Conservation (phyloP, 1,284 basidiomycete genomes). For the Ceratobasidium sp. region DNA sequence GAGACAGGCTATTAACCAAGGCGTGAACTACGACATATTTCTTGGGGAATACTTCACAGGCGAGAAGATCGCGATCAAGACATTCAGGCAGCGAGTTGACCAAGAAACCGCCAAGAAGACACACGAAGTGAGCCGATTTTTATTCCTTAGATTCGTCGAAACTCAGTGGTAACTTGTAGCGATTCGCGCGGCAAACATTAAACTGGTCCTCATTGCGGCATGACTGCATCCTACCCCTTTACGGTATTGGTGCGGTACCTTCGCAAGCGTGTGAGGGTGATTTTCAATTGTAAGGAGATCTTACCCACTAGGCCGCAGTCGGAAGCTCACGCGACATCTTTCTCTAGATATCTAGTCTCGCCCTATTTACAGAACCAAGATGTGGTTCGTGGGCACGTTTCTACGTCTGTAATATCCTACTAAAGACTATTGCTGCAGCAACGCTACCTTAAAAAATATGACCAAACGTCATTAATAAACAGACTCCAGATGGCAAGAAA, state of each 20-base stretch:
- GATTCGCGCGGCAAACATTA: slow-evolving; percentile 24
- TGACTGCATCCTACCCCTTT: slow-evolving; percentile 40
- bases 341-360: slow-evolving; percentile 27
- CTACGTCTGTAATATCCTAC: not conserved
- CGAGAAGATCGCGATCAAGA: slow-evolving; percentile 35
- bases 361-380: slow-evolving; percentile 38
- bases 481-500: slow-evolving; percentile 29
- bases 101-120: slow-evolving; percentile 28
- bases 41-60: slow-evolving; percentile 29
- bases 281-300: slow-evolving; percentile 25
- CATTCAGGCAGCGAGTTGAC: slow-evolving; percentile 32
- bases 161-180: not conserved
- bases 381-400: slow-evolving; percentile 8
- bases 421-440: not conserved
- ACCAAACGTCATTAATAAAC: not conserved
- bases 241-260: slow-evolving; percentile 13
- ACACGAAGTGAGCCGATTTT: slow-evolving; percentile 17
- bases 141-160: not conserved
- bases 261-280: not conserved
- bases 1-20: slow-evolving; percentile 3
- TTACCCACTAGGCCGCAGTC: not conserved
- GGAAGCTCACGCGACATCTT: not conserved
- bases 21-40: slow-evolving; percentile 32
- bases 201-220: slow-evolving; percentile 41
- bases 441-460: slow-evolving; percentile 33